Percentiles rank a stretch among this genome's conserved stretches.
These are phyloP conservation scores for Fusarium cyanostomum DNA, from an alignment of 2,329 filamentous ascomycete species.

Conservation along the genomic window DNA sequence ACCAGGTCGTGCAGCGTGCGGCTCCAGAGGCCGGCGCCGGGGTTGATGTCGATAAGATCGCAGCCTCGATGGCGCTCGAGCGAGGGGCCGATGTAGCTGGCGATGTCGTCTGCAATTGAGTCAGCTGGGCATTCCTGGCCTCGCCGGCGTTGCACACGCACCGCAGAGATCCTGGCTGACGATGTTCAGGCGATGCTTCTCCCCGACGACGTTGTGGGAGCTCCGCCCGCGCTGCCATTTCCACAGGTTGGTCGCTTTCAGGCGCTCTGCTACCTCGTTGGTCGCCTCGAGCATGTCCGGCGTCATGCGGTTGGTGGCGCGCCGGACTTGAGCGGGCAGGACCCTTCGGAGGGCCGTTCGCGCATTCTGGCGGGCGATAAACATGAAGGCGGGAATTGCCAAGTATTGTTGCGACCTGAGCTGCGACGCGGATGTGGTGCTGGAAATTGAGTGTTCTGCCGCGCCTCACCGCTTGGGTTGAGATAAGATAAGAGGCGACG, in stretches of 20 bases:
- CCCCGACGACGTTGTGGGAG: slow-evolving; percentile 23
- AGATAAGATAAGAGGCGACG: slow-evolving; percentile 20
- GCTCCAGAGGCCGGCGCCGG: slow-evolving; percentile 82
- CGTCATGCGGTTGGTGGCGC: background rate
- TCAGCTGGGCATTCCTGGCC: background rate
- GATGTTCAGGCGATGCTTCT: slow-evolving; percentile 60
- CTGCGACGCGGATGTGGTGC: background rate
- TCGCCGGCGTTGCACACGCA: slow-evolving; percentile 27
- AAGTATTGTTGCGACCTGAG: background rate
- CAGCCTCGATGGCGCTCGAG: slow-evolving; percentile 78
- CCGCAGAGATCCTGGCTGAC: slow-evolving; percentile 61
- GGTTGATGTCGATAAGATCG: slow-evolving; percentile 88
- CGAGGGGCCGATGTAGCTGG: slow-evolving; percentile 74
- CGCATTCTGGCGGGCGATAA: slow-evolving; percentile 27
- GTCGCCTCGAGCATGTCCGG: slow-evolving; percentile 7
- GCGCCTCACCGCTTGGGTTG: slow-evolving; percentile 18
- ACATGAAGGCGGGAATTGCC: slow-evolving; percentile 26
- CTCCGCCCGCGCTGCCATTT: slow-evolving; percentile 13
- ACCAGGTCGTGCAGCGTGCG: slow-evolving; percentile 77
- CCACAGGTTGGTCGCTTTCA: slow-evolving; percentile 45
- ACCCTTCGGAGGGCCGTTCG: slow-evolving; percentile 11
- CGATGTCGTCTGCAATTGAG: slow-evolving; percentile 66
- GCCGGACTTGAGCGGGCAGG: slow-evolving; percentile 1
- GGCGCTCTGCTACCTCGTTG: slow-evolving; percentile 31
- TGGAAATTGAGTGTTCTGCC: slow-evolving; percentile 39